Conservation (phyloP, 2,329 filamentous ascomycete genomes). For the Domatiomyces catenatus region DNA sequence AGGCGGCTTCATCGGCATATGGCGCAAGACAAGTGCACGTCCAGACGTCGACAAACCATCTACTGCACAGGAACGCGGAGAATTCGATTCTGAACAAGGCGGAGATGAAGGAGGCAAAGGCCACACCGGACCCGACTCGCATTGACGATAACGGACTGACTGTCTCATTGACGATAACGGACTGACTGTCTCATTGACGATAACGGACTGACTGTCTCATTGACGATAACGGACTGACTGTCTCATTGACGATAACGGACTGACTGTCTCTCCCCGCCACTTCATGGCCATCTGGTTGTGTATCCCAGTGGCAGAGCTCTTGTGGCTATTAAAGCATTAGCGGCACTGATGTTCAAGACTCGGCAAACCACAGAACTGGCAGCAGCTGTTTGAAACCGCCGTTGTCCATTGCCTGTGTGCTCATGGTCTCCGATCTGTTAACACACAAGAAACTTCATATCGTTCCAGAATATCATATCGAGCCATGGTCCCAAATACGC, state of each 20-base stretch:
- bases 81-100: not conserved
- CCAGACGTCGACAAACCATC: not conserved
- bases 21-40: slow-evolving; percentile 22
- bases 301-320: not conserved
- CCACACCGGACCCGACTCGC: not conserved
- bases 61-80: not conserved
- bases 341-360: not conserved
- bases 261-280: not conserved
- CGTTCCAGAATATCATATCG: not conserved
- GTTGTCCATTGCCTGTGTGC: not conserved
- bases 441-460: not conserved
- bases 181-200: not conserved
- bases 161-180: too few relatives aligned
- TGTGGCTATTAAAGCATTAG: not conserved
- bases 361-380: not conserved
- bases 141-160: not conserved
- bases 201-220: not conserved
- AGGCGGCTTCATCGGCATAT: slow-evolving; percentile 38
- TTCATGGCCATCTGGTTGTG: not conserved
- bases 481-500: not conserved
- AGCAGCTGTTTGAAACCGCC: not conserved
- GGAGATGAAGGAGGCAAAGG: not conserved
- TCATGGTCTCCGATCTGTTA: not conserved
- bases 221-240: not conserved
- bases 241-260: not conserved